These are phyloP conservation scores for Phaffomyces thermotolerans DNA, from an alignment of 805 yeast genomes.

Conservation along the genomic window DNA sequence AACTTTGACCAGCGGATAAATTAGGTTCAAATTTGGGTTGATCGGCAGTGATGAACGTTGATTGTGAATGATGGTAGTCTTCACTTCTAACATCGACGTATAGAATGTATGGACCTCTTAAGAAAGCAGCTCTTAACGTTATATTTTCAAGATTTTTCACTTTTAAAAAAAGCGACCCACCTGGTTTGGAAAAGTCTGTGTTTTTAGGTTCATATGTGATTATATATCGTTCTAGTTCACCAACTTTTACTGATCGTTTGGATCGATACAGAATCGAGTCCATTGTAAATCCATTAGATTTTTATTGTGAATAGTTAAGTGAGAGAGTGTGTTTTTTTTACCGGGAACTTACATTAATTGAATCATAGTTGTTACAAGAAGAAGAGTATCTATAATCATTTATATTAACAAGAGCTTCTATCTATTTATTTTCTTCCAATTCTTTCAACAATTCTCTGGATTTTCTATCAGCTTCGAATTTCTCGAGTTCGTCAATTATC, in stretches of 20 bases:
- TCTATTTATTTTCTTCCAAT: slow-evolving; percentile 6
- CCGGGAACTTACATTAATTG: background rate
- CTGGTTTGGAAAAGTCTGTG: slow-evolving; percentile 20
- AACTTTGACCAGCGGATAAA: slow-evolving; percentile 58
- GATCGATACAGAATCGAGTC: slow-evolving; percentile 28
- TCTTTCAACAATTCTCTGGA: slow-evolving; percentile 26
- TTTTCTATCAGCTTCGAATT: slow-evolving; percentile 37
- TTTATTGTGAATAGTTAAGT: background rate
- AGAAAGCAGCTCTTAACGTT: slow-evolving; percentile 60
- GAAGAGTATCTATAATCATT: background rate
- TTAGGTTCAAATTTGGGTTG: slow-evolving; percentile 73
- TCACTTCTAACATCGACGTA: slow-evolving; percentile 60
- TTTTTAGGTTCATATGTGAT: slow-evolving; percentile 38
- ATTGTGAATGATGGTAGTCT: slow-evolving; percentile 44
- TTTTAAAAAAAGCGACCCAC: slow-evolving; percentile 41
- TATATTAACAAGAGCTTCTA: background rate
- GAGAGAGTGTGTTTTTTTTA: background rate
- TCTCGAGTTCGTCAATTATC: slow-evolving; percentile 45
- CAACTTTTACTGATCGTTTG: slow-evolving; percentile 42
- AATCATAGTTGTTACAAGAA: too few relatives aligned
- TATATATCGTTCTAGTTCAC: slow-evolving; percentile 50
- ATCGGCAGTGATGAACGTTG: slow-evolving; percentile 61
- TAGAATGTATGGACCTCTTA: slow-evolving; percentile 70
- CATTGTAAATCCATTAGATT: background rate
- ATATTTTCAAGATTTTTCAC: slow-evolving; percentile 58